Conservation (phyloP, 2,329 filamentous ascomycete species). For the Apiospora koreana region DNA sequence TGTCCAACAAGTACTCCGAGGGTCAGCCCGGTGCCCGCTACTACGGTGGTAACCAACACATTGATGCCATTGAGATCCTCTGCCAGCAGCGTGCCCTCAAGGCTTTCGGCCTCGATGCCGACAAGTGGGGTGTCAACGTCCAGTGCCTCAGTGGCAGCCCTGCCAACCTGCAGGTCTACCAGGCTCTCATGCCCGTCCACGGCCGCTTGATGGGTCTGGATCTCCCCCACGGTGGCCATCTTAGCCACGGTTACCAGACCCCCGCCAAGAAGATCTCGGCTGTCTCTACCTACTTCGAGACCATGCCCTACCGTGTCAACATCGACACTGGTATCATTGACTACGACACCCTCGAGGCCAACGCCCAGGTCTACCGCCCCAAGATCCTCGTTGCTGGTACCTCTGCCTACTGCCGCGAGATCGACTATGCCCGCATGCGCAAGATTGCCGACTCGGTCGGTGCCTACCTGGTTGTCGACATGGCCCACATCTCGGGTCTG, state of each 20-base stretch:
- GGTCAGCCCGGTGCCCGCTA: conserved; percentile 97
- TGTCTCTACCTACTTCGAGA: conserved; percentile 99
- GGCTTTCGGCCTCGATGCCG: conserved; percentile 82
- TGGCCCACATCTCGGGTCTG: conserved; percentile 98
- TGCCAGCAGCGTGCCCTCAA: conserved; percentile 93
- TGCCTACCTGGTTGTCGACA: conserved; percentile 94
- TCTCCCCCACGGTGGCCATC: conserved; percentile 89
- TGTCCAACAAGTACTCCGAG: conserved; percentile 99
- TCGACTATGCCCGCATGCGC: conserved; percentile 95
- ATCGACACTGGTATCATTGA: conserved; percentile 93
- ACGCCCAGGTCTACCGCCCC: conserved; percentile 88
- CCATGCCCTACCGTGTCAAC: conserved; percentile 91
- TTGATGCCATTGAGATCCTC: conserved; percentile 91
- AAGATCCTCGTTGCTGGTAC: conserved; percentile 97
- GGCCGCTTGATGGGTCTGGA: conserved; percentile 97
- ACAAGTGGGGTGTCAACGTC: conserved; percentile 98
- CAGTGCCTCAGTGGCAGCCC: conserved; percentile 91
- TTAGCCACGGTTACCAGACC: conserved; percentile 97
- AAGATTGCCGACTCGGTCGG: conserved; percentile 92
- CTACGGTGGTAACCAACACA: conserved; percentile 99
- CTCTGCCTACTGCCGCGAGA: conserved; percentile 95
- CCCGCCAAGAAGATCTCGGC: conserved; percentile 96
- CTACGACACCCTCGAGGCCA: conserved; percentile 89
- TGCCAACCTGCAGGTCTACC: conserved; percentile 97
- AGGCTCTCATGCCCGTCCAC: conserved; percentile 93